Base-by-base conservation (phyloP, 495 filamentous ascomycete genomes). In the Parathielavia appendiculata region DNA sequence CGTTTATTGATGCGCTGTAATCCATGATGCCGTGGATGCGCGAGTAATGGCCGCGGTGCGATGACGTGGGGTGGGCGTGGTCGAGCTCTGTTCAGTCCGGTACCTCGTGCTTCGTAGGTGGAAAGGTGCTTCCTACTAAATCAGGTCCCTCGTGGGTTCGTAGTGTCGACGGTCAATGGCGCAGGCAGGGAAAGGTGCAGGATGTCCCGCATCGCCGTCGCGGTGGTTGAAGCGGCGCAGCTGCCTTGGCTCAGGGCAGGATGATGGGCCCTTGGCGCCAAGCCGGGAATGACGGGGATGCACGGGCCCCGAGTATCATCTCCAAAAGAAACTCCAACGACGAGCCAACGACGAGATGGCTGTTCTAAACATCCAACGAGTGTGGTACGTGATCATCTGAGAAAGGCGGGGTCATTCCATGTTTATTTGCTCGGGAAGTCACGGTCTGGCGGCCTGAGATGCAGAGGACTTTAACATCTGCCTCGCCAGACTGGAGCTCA, bases 1-100 rank as follows among this genome's bases (percentile, higher is more conserved):
- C 90, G 63, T 83, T 72, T 66, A 87, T 83, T 26, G 90, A 80
- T 53, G 86, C 72, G 51, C 89, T 89, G 73, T 93, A 96, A 73
- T 96, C 91, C 91, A 96, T 96, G 49, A 52, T 69, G 50, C 60
- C 34, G 7, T 26, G 8, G 56, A 30, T 56, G 20, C 17, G 46
- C 14, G 53, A 34, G 45, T 47, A 35, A 38, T 32, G 20, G 45
- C 22, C 17, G 32, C 20, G 48, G 23, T 45, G 51, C 1, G 54
- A 57, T 58, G 60, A 63, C 51, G 57, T 57, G 54, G 51, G 34
- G 45, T 16, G 22, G 16, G 22, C 11, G n/a, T n/a, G 9, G 4
- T 39, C 14, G 36, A 3, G 26, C 26, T 30, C 26, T 6, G 26
- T 30, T 30, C 26, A 6, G 26, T 30, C 6, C 26, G 26, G 6